These are phyloP conservation scores for Sphaceloma murrayae DNA, from an alignment of 2,329 filamentous ascomycete species.

Conservation along the genomic window DNA sequence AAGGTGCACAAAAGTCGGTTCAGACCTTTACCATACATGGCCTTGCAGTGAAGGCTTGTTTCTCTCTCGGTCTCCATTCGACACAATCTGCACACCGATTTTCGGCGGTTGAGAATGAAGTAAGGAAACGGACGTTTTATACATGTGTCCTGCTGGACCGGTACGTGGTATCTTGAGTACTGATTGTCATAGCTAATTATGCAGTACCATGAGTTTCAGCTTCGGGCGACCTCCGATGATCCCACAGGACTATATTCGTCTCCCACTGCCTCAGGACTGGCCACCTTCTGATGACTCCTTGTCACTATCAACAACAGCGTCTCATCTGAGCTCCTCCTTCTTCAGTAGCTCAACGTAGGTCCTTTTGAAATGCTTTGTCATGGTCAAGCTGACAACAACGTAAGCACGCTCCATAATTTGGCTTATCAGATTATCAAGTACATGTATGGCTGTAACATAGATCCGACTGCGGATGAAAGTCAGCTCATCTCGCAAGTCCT, in stretches of 20 bases:
- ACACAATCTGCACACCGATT: constrained; percentile 15
- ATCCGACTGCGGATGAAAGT: constrained; percentile 19
- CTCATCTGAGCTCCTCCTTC: background rate
- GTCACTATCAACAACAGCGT: background rate
- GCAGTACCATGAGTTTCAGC: constrained; percentile 38
- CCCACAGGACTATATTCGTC: constrained; percentile 36
- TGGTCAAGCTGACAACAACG: constrained; percentile 23
- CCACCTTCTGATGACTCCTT: background rate
- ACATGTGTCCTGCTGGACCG: constrained; percentile 41
- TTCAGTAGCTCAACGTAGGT: background rate
- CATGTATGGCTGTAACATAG: constrained; percentile 3
- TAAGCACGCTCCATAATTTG: constrained; percentile 14
- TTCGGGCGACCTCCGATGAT: constrained; percentile 42
- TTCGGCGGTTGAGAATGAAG: constrained; percentile 35
- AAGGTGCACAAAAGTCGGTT: constrained; percentile 45
- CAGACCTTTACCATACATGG: constrained; percentile 48
- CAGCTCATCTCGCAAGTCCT: background rate
- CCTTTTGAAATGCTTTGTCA: background rate
- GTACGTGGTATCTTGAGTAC: too few relatives aligned
- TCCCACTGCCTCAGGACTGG: constrained; percentile 25
- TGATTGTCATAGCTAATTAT: too few relatives aligned
- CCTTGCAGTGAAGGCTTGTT: constrained; percentile 42
- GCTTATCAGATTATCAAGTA: constrained; percentile 13
- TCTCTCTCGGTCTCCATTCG: constrained; percentile 45
- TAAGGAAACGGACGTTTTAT: constrained; percentile 42